Base-by-base conservation (phyloP, 1,284 basidiomycete genomes). In the Tilletiaria anomala region DNA sequence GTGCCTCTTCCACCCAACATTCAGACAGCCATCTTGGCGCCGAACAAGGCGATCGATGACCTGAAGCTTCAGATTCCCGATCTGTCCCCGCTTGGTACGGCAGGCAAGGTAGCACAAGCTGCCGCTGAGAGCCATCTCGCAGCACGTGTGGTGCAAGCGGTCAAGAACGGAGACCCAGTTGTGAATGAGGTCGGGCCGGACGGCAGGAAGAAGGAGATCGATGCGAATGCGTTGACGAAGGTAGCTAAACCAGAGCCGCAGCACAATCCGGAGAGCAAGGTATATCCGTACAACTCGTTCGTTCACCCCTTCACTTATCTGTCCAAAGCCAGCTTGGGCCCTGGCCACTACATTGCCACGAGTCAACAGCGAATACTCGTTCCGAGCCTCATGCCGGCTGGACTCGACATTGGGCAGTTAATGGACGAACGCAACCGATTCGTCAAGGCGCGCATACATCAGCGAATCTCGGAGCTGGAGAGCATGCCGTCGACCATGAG, bases 211-310 rank as follows among this genome's bases (percentile, higher is more conserved):
- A 31, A 31, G 22, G 17, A 37, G 36, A n/a, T 24, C 11, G n/a
- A 16, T n/a, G 17, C 36, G n/a, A 19, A 16, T 11, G 11, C 21
- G 11, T n/a, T 21, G 6, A 37, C 14, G 26, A 8, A n/a, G 8
- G 26, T 29, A n/a, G 26, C 10, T 29, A n/a, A 8, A n/a, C 41
- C 55, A 20, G 47, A 49, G 32, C 62, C 62, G 22, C 43, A 50
- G 29, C 80, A 86, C 64, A 79, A 91, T 62, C 71, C 76, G 35
- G 74, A 76, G 47, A 87, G 84, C 3, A 75, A 78, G 39, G 79
- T 94, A 45, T 91, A 93, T 61, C 91, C 91, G 0, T 94, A 91
- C 74, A 96, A 94, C 67, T 80, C 89, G n/a, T 93, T 80, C 67
- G 73, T 75, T 19, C 78, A 89, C 59, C 91, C 91, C 1, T 81